Evolutionary conservation across 192 early-diverging fungal genomes (phyloP), one percentile per base, ranked within the genome.

Genomic region (Allomyces javanicus): DNA sequence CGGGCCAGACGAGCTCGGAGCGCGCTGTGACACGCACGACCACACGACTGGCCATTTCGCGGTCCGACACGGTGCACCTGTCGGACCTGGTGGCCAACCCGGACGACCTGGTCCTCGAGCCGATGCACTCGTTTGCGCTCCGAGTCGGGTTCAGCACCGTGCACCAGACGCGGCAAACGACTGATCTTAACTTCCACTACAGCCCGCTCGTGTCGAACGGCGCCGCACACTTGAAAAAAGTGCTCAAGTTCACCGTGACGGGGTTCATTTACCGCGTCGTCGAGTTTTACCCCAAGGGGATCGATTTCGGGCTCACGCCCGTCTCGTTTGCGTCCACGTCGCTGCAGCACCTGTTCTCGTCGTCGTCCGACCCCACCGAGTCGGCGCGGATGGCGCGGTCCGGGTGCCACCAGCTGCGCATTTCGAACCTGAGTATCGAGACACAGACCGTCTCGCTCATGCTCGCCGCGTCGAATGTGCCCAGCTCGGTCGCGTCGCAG

Each of bases 401-500:
- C 1, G 50, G 50, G 12, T 14, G 17, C 50, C 12, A 58, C 17
- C 17, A 21, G 50, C 17, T 58, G 50, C 50, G 50, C 26, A 73
- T 83, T 12, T 33, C 79, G 23, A 85, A 85, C 67, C 77, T 80
- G 72, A 78, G 78, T 9, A 68, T 79, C 45, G 77, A 80, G 68
- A 73, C 74, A 10, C 81, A 85, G 65, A 83, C 81, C 69, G 24
- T 85, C 33, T 69, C 75, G 9, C 67, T 85, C 33, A 69, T 72
- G 40, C 71, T 65, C 44, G 80, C 84, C 33, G 67, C 69, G 14
- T 24, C 17, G 2, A 40, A 40, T 9, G 33, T 40, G 33, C 33
- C 33, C 4, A 58, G 50, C 50, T 14, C 17, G 2, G 21, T n/a
- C 17, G 50, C 50, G 21, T 21, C 17, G 17, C 12, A 14, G 50